phyloP scores from a whole-genome alignment of 495 filamentous ascomycete species.

The Penicillium daleae region DNA sequence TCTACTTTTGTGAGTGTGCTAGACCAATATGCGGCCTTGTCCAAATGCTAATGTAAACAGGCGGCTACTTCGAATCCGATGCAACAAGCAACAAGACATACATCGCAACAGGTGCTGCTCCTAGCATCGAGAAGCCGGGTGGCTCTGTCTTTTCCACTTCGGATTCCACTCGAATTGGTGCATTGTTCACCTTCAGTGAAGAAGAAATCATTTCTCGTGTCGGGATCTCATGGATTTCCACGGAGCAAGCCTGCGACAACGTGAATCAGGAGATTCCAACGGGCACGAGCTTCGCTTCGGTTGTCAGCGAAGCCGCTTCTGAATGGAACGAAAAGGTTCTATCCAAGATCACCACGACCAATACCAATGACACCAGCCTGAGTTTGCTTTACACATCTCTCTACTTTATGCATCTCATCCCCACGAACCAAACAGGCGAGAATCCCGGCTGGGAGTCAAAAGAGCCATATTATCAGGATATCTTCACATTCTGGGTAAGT shows the following conservation, averaged over 20 bases:
- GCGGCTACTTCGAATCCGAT: constrained; percentile 60
- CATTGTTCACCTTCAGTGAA: constrained; percentile 39
- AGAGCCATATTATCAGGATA: constrained; percentile 63
- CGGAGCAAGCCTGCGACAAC: constrained; percentile 62
- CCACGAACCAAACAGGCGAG: constrained; percentile 72
- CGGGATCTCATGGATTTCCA: constrained; percentile 72
- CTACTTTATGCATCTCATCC: constrained; percentile 71
- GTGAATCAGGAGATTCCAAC: constrained; percentile 62
- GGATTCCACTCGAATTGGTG: constrained; percentile 36
- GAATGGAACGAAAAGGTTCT: constrained; percentile 67
- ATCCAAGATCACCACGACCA: constrained; percentile 62
- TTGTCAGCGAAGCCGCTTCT: constrained; percentile 52
- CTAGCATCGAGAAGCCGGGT: constrained; percentile 34
- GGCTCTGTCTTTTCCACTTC: constrained; percentile 35
- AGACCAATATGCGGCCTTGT: neutral
- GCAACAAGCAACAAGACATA: constrained; percentile 41
- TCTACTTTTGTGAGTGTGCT: constrained; percentile 62
- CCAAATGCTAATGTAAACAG: constrained; percentile 16
- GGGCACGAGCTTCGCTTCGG: constrained; percentile 45
- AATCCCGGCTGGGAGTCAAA: constrained; percentile 67
- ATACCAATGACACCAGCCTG: constrained; percentile 57
- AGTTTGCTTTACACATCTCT: constrained; percentile 66
- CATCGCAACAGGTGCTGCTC: constrained; percentile 29
- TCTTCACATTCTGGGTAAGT: constrained; percentile 57
- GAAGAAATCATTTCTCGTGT: constrained; percentile 61